Conservation (phyloP, 2,329 filamentous ascomycete genomes). For the Hypoxylon sp. region DNA sequence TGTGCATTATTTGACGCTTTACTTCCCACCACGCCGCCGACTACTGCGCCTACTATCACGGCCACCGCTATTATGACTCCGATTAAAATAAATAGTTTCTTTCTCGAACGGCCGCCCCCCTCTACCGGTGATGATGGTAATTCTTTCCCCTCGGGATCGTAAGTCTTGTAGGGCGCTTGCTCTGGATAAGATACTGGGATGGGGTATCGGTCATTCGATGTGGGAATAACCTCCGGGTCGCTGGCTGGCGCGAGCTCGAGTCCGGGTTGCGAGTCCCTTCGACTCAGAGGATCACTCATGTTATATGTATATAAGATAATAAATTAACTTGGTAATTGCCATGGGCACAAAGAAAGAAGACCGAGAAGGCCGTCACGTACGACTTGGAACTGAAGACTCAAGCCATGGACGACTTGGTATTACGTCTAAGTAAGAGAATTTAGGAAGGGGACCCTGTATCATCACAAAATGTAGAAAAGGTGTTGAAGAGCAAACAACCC, state of each 20-base stretch:
- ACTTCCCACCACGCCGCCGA: conserved; percentile 36
- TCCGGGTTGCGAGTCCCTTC: conserved; percentile 32
- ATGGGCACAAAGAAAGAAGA: neutral
- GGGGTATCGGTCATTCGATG: conserved; percentile 7
- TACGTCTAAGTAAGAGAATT: neutral
- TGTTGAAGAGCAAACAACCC: neutral
- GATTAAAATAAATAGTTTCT: conserved; percentile 31
- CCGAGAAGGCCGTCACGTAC: neutral
- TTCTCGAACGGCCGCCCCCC: conserved; percentile 10
- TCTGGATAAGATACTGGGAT: conserved; percentile 4
- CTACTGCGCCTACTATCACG: conserved; percentile 26
- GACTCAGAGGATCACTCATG: conserved; percentile 18
- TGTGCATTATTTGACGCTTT: conserved; percentile 10
- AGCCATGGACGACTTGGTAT: conserved; percentile 4
- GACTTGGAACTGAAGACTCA: conserved; percentile 1
- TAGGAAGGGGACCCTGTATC: conserved; percentile 14
- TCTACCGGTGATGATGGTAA: neutral
- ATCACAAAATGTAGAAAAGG: conserved; percentile 2
- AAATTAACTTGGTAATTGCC: neutral
- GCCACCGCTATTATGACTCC: conserved; percentile 17
- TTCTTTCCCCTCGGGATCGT: neutral
- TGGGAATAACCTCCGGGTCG: conserved; percentile 24
- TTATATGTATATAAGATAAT: neutral
- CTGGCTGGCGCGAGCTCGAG: conserved; percentile 27
- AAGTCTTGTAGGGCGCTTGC: neutral